Evolutionary conservation across 192 early-diverging fungal genomes (phyloP), one percentile per base, ranked within the genome.

Genomic region (Entomortierella beljakovae): DNA sequence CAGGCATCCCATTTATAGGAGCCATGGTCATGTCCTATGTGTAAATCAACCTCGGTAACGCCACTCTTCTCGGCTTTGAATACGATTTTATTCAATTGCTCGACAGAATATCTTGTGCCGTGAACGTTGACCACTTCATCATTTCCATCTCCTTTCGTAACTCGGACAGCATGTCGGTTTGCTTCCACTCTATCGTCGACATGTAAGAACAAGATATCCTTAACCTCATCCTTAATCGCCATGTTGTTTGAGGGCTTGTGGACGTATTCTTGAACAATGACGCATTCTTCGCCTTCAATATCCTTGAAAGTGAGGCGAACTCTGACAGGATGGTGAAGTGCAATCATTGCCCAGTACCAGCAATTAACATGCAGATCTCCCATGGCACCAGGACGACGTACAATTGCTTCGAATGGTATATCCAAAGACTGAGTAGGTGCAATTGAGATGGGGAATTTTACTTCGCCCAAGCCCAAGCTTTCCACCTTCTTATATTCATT

Each of bases 331-430:
- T 71, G 59, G 38, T 85, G 73, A 15, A 84, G 53, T 1, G 83
- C 83, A 28, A 83, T 52, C 52, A 85, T 61, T 2, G 85, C 84
- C 59, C 79, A 65, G 31, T 81, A n/a, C 81, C 83, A 85, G 57
- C 73, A 82, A 34, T 50, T 80, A 18, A 72, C 58, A 33, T 61
- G 51, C 37, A 84, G 22, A 1, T 65, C 65, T 7, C 50, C 53
- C 18, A 83, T 77, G n/a, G 29, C 65, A 22, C 64, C 68, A 4
- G 40, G 32, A 40, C 85, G 82, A 0, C 42, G 81, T 7, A 87
- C 82, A 42, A 70, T 64, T 1, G 72, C 74, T 29, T 65, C 67
- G 51, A 85, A 83, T 1, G 43, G 42, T 25, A 87, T 20, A 48
- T 72, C 68, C 35, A 63, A 16, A 20, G 83, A 69, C 33, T 84